phyloP scores from a whole-genome alignment of 2,329 filamentous ascomycete species.

The Arachnopeziza araneosa region DNA sequence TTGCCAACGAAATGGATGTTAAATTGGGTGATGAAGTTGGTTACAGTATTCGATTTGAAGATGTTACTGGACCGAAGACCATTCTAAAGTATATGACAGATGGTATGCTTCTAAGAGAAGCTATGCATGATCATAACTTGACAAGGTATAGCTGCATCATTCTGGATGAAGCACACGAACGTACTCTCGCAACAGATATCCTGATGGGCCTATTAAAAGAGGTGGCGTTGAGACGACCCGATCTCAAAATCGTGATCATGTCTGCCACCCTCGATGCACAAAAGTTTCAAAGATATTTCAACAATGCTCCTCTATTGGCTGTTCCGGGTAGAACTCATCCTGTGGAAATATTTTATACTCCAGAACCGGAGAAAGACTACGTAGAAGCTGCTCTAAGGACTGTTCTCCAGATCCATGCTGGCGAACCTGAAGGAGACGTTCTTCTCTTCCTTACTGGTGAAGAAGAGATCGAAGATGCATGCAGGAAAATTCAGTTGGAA shows the following conservation, averaged over 20 bases:
- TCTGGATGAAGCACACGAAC: constrained; percentile 96
- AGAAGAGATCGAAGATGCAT: constrained; percentile 96
- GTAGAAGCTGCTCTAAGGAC: constrained; percentile 92
- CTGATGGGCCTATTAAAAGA: constrained; percentile 95
- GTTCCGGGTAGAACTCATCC: constrained; percentile 94
- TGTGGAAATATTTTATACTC: constrained; percentile 98
- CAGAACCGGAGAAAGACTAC: constrained; percentile 92
- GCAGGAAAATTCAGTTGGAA: constrained; percentile 84
- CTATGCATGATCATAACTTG: constrained; percentile 92
- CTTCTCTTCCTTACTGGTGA: constrained; percentile 94
- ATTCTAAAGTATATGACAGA: constrained; percentile 99
- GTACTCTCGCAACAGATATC: constrained; percentile 94
- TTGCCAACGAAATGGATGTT: constrained; percentile 94
- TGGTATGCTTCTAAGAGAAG: constrained; percentile 94
- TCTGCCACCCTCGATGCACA: constrained; percentile 95
- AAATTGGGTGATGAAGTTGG: constrained; percentile 89
- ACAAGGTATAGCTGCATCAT: constrained; percentile 95
- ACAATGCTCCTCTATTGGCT: constrained; percentile 84
- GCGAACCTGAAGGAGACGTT: constrained; percentile 87
- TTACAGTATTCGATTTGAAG: constrained; percentile 98
- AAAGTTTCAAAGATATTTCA: constrained; percentile 98
- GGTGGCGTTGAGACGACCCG: constrained; percentile 71
- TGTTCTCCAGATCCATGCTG: constrained; percentile 92
- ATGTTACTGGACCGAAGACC: constrained; percentile 82
- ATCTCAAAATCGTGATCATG: constrained; percentile 98